phyloP scores from a whole-genome alignment of 2,329 filamentous ascomycete genomes.

The Colletotrichum simmondsii region DNA sequence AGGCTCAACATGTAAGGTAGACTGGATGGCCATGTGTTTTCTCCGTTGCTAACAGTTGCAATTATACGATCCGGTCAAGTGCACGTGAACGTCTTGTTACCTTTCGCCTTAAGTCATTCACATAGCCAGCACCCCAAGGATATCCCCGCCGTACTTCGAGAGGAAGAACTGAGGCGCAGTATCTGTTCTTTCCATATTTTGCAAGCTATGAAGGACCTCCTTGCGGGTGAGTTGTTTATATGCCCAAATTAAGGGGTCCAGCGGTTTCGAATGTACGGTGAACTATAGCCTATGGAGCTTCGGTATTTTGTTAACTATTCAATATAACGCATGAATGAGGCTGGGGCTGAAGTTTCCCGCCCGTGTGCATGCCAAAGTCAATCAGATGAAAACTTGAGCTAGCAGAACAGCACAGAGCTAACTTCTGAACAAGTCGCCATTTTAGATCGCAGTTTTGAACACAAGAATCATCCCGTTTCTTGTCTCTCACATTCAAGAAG shows the following conservation, averaged over 20 bases:
- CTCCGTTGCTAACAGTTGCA: neutral
- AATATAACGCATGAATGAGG: slow-evolving; percentile 4
- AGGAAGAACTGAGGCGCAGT: neutral
- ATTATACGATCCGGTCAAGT: neutral
- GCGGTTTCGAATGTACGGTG: slow-evolving; percentile 4
- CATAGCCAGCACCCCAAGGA: neutral
- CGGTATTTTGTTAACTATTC: neutral
- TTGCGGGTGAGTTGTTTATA: slow-evolving; percentile 1
- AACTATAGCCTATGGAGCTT: neutral
- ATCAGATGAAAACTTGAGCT: neutral
- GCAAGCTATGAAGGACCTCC: slow-evolving; percentile 2
- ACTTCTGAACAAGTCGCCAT: neutral
- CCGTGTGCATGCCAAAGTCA: neutral
- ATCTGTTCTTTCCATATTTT: neutral
- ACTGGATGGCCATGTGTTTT: neutral
- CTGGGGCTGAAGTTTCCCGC: neutral
- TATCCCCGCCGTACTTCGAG: neutral
- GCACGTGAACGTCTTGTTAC: neutral
- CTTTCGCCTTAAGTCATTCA: neutral
- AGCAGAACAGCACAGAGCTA: neutral
- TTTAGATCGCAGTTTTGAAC: neutral
- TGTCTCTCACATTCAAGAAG: neutral
- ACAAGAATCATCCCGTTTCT: neutral
- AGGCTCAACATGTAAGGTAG: neutral
- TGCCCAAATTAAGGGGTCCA: neutral